These are phyloP conservation scores for Botrytis deweyae DNA, from an alignment of 2,329 filamentous ascomycete species.

Conservation along the genomic window DNA sequence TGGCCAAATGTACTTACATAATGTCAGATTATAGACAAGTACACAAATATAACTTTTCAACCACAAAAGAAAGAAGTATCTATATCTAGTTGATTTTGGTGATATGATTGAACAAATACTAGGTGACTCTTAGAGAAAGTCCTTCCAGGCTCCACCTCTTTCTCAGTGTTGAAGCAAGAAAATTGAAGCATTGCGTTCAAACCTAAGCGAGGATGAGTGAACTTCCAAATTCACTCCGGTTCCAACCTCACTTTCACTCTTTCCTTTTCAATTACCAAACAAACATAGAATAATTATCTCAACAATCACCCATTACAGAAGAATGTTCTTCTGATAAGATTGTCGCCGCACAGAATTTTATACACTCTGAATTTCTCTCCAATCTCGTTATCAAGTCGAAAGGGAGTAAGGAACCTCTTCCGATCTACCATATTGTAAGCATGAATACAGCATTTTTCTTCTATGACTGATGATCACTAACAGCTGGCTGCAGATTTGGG, in stretches of 20 bases:
- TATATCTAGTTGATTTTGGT: not conserved
- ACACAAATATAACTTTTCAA: not conserved
- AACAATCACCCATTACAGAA: too few relatives aligned
- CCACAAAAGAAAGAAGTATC: not conserved
- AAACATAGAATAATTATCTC: too few relatives aligned
- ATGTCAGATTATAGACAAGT: not conserved
- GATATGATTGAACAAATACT: not conserved
- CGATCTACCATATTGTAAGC: not conserved
- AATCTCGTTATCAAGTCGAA: too few relatives aligned
- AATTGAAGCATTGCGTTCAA: not conserved
- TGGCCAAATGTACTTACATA: not conserved
- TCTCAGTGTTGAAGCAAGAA: not conserved
- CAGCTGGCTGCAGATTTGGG: not conserved
- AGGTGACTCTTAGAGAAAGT: too few relatives aligned
- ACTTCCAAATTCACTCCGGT: not conserved
- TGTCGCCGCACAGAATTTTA: too few relatives aligned
- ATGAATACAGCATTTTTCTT: not conserved
- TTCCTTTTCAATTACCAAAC: not conserved
- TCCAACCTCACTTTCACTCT: not conserved
- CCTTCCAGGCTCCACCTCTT: not conserved
- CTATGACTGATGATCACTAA: not conserved
- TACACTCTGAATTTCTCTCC: too few relatives aligned
- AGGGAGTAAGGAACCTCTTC: rapidly evolving
- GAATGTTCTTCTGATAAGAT: not conserved
- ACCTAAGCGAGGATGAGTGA: not conserved